Base-by-base conservation (phyloP, 2,329 filamentous ascomycete genomes). In the Scedosporium dehoogii region DNA sequence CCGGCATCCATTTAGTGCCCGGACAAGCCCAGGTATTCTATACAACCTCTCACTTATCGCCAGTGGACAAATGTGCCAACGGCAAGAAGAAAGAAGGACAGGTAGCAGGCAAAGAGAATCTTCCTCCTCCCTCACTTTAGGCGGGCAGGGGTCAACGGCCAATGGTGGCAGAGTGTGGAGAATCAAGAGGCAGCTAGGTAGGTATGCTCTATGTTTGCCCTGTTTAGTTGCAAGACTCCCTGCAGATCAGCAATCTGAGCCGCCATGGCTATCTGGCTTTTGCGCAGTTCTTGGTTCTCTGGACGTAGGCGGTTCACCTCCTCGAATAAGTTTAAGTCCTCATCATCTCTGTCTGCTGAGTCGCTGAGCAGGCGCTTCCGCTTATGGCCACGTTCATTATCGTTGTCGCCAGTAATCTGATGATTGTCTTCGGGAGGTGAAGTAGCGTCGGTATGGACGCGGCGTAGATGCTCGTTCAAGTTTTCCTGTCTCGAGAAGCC, bases 401-500 rank as follows among this genome's bases (percentile, higher is more conserved):
- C n/a, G n/a, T n/a, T n/a, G n/a, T n/a, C n/a, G n/a, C n/a, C n/a
- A n/a, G n/a, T n/a, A n/a, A n/a, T n/a, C n/a, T n/a, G n/a, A 7
- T 44, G n/a, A 3, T 9, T 14, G 21, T 68, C 67, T 27, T 75
- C 72, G 57, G 70, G 69, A 3, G 70, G 69, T 58, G 66, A 75
- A 3, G 68, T 67, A 33, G 71, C 75, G 46, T 78, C 76, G 46
- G 82, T 88, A 72, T 97, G 93, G n/a, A 96, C 90, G 25, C 93
- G 87, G 21, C 93, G 88, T 18, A 97, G 79, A 74, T 97, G 93
- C 75, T 97, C 93, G 71, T 93, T 92, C 3, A 97, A 80, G 69
- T 97, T 97, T 75, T 97, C 93, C 70, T 92, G 90, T 59, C 93
- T 86, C 6, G 92, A 96, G 73, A 97, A 97, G 23, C 91, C 92